phyloP scores from a whole-genome alignment of 352 stramenopile genomes.

The Lagenidium sp. region DNA sequence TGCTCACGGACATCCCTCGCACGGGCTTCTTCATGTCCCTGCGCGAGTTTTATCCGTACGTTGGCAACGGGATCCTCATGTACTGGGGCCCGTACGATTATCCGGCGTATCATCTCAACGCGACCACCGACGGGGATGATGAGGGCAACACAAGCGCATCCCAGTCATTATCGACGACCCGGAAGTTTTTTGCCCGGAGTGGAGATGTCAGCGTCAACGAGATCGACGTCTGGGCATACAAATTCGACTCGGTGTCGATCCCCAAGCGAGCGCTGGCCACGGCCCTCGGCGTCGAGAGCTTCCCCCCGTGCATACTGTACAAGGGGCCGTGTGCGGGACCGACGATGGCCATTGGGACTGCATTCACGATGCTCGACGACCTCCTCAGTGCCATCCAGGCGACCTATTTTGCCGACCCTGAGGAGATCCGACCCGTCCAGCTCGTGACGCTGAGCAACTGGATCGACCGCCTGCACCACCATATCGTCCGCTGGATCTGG shows the following conservation, averaged over 20 bases:
- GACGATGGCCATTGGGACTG: neutral
- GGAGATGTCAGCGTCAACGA: neutral
- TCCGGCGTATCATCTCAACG: slow-evolving; percentile 2
- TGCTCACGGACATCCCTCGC: slow-evolving; percentile 11
- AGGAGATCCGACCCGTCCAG: neutral
- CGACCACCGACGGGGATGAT: too few relatives aligned
- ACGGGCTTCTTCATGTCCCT: slow-evolving; percentile 8
- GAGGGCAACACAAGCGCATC: too few relatives aligned
- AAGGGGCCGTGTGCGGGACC: neutral
- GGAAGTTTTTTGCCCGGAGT: neutral
- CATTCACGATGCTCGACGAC: slow-evolving; percentile 10
- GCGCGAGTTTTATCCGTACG: neutral
- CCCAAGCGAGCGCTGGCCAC: slow-evolving; percentile 4
- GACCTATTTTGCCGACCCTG: neutral
- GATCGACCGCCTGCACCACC: slow-evolving; percentile 10
- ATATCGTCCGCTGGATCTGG: too few relatives aligned
- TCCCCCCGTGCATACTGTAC: slow-evolving; percentile 9
- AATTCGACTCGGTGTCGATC: slow-evolving; percentile 14
- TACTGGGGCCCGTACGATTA: slow-evolving; percentile 12
- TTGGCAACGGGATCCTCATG: slow-evolving; percentile 1
- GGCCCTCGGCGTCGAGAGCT: slow-evolving; percentile 4
- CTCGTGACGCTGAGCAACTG: slow-evolving; percentile 10
- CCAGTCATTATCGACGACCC: neutral
- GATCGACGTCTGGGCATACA: slow-evolving; percentile 9
- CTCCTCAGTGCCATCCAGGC: neutral